Base-by-base conservation (phyloP, 768 basidiomycete genomes). In the Tricholoma bakamatsutake region DNA sequence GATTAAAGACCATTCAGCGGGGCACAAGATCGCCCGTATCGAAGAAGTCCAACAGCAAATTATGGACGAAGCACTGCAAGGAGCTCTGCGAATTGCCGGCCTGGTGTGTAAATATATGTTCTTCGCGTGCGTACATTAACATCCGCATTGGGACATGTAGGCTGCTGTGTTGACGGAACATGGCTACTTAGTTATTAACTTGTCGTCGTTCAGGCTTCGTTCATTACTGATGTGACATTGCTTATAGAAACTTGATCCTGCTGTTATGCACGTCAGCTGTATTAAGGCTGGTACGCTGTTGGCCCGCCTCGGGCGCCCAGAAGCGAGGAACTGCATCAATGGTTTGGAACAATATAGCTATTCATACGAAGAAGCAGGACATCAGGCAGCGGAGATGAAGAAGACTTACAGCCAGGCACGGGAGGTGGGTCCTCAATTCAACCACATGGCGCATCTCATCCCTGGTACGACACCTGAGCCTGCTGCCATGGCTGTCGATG, bases 341-440 rank as follows among this genome's bases (percentile, higher is more conserved):
- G 94, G 90, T 28, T 77, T 97, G 21, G 80, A 89, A 63, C 94
- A 97, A 70, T 95, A 95, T 66, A 88, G 88, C 64, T 81, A 85
- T 62, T 87, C 90, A 17, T 93, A 92, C 61, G 92, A 92, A 66
- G 90, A 93, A 61, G 86, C 90, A 30, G 88, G 83, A 39, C 89
- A 90, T 28, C 82, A 86, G 63, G 88, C 90, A 3, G 75, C 75
- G 35, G 81, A 87, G 65, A 86, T 95, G 79, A 62, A 82, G 71
- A 75, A 78, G 60, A 56, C 75, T 57, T 75, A 76, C 73, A 68
- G 68, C 34, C 67, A 71, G n/a, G 76, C 73, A 33, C 70, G 73
- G 6, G 67, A 63, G 33, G 77, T 77, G 18, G 75, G 77, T 46
- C 64, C 68, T 21, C 76, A 80, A 58, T 73, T 79, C 53, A 74